Evolutionary conservation across 208 protist species (phyloP).

Genomic region (Blastocrithidia nonstop): DNA sequence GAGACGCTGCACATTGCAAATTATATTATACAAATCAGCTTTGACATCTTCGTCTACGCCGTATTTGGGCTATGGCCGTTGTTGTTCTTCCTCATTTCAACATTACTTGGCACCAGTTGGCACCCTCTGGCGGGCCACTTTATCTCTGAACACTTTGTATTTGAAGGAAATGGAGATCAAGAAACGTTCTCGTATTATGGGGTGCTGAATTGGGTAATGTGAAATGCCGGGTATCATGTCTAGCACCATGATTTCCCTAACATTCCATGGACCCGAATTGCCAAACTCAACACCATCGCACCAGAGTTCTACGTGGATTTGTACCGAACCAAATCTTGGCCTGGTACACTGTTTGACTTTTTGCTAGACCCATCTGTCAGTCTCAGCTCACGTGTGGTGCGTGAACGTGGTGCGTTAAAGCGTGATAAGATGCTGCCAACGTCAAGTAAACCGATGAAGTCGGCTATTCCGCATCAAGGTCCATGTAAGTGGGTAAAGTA

Average conservation of each 20-base stretch:
- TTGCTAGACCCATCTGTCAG: slow-evolving; percentile 53
- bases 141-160: slow-evolving; percentile 89
- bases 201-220: slow-evolving; percentile 75
- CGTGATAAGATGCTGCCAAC: slow-evolving; percentile 40
- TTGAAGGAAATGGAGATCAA: slow-evolving; percentile 41
- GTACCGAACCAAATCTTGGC: slow-evolving; percentile 58
- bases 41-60: slow-evolving; percentile 22
- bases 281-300: slow-evolving; percentile 71
- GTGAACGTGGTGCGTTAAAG: slow-evolving; percentile 26
- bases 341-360: slow-evolving; percentile 63
- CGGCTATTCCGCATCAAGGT: slow-evolving; percentile 22
- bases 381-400: slow-evolving; percentile 59
- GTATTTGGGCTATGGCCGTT: slow-evolving; percentile 45
- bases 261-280: slow-evolving; percentile 82
- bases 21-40: slow-evolving; percentile 21
- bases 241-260: slow-evolving; percentile 97
- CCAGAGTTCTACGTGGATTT: slow-evolving; percentile 89
- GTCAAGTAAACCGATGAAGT: slow-evolving; percentile 12
- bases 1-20: slow-evolving; percentile 37
- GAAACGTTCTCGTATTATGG: slow-evolving; percentile 97
- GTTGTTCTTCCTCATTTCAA: slow-evolving; percentile 60
- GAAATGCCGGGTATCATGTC: slow-evolving; percentile 93
- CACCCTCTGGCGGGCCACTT: slow-evolving; percentile 87
- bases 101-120: slow-evolving; percentile 69
- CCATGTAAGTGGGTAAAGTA: slow-evolving; percentile 22